These are phyloP conservation scores for Lodderomyces oxycetoniae DNA, from an alignment of 1,139 yeast genomes.

Conservation along the genomic window DNA sequence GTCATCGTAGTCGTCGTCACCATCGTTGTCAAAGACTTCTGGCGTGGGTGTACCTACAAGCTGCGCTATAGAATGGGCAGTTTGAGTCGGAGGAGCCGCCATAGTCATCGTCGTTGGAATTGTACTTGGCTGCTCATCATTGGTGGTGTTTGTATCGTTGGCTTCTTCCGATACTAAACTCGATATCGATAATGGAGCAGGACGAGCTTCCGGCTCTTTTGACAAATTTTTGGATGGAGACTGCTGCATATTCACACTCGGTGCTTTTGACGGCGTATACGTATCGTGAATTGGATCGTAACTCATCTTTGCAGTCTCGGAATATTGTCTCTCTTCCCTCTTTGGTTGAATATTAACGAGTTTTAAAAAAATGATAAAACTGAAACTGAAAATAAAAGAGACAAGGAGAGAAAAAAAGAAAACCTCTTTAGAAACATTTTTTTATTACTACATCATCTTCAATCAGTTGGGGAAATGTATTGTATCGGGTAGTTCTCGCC, in stretches of 20 bases:
- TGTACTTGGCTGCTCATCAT: background rate
- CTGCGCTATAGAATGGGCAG: constrained; percentile 11
- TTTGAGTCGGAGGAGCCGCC: constrained; percentile 10
- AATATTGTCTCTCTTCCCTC: no score
- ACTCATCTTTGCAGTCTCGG: constrained; percentile 21
- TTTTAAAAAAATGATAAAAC: no score
- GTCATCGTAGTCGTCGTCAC: constrained; percentile 14
- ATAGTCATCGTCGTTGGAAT: constrained; percentile 11
- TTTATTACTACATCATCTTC: no score
- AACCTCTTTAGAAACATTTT: no score
- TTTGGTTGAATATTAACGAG: no score
- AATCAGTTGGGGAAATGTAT: no score
- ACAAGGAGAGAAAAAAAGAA: no score
- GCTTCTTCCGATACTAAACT: constrained; percentile 10
- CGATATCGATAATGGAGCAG: constrained; percentile 13
- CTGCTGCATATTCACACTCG: constrained; percentile 3
- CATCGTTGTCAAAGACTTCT: constrained; percentile 9
- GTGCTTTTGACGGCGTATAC: constrained; percentile 13
- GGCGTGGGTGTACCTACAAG: constrained; percentile 6
- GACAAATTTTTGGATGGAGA: constrained; percentile 8
- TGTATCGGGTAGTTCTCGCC: no score
- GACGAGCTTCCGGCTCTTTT: constrained; percentile 2
- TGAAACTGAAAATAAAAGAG: no score
- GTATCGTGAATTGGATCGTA: constrained; percentile 34
- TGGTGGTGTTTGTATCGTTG: background rate